Base-by-base conservation (phyloP, 371 early-diverging fungal species). In the Chytridiales sp. region DNA sequence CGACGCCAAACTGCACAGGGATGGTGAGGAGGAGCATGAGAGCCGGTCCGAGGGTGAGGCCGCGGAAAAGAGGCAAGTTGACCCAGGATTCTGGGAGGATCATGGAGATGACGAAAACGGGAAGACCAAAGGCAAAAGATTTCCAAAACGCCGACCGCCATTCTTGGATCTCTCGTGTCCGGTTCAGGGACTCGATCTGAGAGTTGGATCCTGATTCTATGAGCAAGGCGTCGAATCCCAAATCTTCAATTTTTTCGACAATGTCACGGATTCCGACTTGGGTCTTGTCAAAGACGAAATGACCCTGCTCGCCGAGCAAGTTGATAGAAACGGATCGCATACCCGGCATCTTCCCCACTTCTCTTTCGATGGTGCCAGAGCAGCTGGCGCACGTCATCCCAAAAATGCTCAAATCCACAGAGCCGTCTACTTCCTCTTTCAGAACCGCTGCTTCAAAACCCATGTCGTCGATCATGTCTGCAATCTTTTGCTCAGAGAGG, bases 361-460 rank as follows among this genome's bases (percentile, higher is more conserved):
- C 87, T 1, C 81, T 76, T 63, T 95, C 95, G 48, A 96, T 87
- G 42, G 82, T 74, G 19, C 81, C 79, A 9, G 87, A 88, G 67
- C 94, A 92, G 49, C 84, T 82, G 0, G 90, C 87, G 61, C 90
- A 91, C 0, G 91, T 89, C 98, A 97, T 96, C n/a, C 98, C 97
- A 64, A 84, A 89, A n/a, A 97, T 81, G 54, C 87, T 84, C 34
- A 97, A 57, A 36, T 71, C 59, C 22, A 63, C 55, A 3, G 54
- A 55, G 0, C 67, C 70, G 17, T 40, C n/a, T 17, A 21, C 29
- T 47, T 57, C 47, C 29, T 58, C 40, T 13, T 48, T 35, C 19
- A 61, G 22, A 21, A 32, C 32, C 5, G 49, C 44, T 29, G 94
- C 93, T 32, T 87, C 85, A 64, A 96, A 97, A 6, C 97, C 97